Evolutionary conservation across 75 land plant genomes (phyloP).

Genomic region (Azolla pinnata): DNA sequence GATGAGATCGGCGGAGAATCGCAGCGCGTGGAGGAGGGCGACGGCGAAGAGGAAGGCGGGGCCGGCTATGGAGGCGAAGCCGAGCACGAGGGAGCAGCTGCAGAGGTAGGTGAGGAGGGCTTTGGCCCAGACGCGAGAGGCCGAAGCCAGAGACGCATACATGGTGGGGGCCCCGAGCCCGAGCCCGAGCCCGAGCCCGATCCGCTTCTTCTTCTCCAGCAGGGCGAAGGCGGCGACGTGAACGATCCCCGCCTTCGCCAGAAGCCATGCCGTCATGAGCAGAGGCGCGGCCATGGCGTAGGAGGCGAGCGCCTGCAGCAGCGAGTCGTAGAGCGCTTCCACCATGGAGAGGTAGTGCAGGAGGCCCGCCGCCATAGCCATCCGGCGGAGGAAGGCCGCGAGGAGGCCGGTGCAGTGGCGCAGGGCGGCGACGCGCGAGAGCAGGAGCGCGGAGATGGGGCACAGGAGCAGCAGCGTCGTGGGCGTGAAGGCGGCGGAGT

Average conservation of each 20-base stretch:
- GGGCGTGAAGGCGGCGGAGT: constrained; percentile 29
- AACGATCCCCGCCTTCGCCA: constrained; percentile 44
- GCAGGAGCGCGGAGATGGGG: constrained; percentile 55
- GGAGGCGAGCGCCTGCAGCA: constrained; percentile 48
- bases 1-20: constrained; percentile 25
- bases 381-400: constrained; percentile 20
- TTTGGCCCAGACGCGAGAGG: constrained; percentile 34
- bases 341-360: constrained; percentile 28
- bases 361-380: constrained; percentile 34
- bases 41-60: constrained; percentile 28
- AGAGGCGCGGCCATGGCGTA: constrained; percentile 48
- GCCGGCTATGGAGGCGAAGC: constrained; percentile 19
- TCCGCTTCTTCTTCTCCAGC: constrained; percentile 27
- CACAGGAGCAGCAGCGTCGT: constrained; percentile 45
- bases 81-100: constrained; percentile 35
- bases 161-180: too few species aligned
- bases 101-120: constrained; percentile 48
- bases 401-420: constrained; percentile 34
- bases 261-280: constrained; percentile 35
- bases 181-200: too few species aligned
- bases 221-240: constrained; percentile 56
- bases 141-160: constrained; percentile 16
- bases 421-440: constrained; percentile 48
- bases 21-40: constrained; percentile 1
- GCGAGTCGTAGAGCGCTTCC: constrained; percentile 25